phyloP scores from a whole-genome alignment of 306 rosid genomes.

The Rosa chinensis region DNA sequence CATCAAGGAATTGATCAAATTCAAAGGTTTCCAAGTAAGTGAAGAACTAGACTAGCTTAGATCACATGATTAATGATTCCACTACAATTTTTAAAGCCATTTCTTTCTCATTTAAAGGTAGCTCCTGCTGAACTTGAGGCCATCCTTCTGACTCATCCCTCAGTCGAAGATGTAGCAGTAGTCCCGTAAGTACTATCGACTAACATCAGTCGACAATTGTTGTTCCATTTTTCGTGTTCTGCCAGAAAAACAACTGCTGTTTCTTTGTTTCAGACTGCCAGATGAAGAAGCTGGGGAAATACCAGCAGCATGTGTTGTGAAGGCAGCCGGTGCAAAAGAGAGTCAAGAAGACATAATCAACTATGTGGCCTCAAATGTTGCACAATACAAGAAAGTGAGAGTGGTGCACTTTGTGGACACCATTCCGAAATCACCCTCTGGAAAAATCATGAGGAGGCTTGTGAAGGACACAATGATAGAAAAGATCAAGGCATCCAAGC shows the following conservation, averaged over 20 bases:
- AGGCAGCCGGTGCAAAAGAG: conserved; percentile 53
- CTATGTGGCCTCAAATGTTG: conserved; percentile 71
- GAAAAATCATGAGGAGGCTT: conserved; percentile 86
- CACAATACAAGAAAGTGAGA: conserved; percentile 79
- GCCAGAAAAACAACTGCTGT: neutral
- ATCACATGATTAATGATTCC: neutral
- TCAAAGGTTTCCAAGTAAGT: conserved; percentile 61
- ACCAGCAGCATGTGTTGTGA: conserved; percentile 80
- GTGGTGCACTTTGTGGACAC: conserved; percentile 71
- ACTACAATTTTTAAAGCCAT: neutral
- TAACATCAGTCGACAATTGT: neutral
- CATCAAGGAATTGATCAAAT: conserved; percentile 54
- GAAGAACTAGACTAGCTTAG: neutral
- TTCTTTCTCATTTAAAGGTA: conserved; percentile 49
- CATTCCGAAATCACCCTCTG: conserved; percentile 91
- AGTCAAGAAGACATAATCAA: conserved; percentile 68
- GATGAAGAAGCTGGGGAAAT: conserved; percentile 95
- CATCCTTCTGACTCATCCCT: conserved; percentile 72
- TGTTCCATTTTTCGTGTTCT: neutral
- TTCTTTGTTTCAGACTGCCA: conserved; percentile 45
- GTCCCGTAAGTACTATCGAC: conserved; percentile 60
- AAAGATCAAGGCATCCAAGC: conserved; percentile 36
- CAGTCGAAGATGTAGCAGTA: conserved; percentile 89
- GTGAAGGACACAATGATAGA: conserved; percentile 55
- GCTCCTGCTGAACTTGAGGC: conserved; percentile 98